Base-by-base conservation (phyloP, 768 basidiomycete genomes). In the Amanita rubescens region DNA sequence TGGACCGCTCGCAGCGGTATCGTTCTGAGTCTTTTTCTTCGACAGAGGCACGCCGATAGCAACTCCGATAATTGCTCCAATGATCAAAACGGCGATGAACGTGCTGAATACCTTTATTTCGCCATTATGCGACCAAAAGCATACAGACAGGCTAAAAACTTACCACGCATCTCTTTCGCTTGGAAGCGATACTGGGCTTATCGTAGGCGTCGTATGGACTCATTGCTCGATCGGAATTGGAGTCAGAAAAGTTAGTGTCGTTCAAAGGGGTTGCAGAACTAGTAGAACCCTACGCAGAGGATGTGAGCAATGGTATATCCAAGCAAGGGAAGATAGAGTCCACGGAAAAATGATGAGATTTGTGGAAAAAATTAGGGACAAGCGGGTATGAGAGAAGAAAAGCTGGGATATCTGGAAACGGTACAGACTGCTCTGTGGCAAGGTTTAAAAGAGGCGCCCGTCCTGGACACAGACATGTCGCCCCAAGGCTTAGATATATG, bases 41-140 rank as follows among this genome's bases (percentile, higher is more conserved):
- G 75, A 67, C 12, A 90, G 79, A 14, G 83, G 78, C 4, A 84
- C 70, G 17, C 72, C 76, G 41, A 83, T 75, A 30, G 74, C 84
- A 34, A 76, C 73, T 14, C 72, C 78, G 35, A 80, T 72, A 51
- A 69, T 65, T 22, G 77, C 64, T n/a, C 84, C 58, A 24, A 44
- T 12, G n/a, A 54, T 37, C 32, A 54, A 17, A 5, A 39, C 5
- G 19, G 45, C 35, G 17, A 54, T 14, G 8, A 47, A 5, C 15
- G 30, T 30, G 30, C 43, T 37, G 25, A 47, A 54, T 3, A 24
- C 22, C 33, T 45, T 25, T 20, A 10, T 43, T 34, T 41, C 17
- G 51, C 15, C 37, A 32, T 22, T 22, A 46, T 17, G 24, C 25
- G 10, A 48, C 19, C 10, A 10, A 35, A 43, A 20, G 22, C 62